Percentiles rank a stretch among this genome's conserved stretches.
Conservation (phyloP, 768 basidiomycete genomes). For the Hirschioporus abietinus region DNA sequence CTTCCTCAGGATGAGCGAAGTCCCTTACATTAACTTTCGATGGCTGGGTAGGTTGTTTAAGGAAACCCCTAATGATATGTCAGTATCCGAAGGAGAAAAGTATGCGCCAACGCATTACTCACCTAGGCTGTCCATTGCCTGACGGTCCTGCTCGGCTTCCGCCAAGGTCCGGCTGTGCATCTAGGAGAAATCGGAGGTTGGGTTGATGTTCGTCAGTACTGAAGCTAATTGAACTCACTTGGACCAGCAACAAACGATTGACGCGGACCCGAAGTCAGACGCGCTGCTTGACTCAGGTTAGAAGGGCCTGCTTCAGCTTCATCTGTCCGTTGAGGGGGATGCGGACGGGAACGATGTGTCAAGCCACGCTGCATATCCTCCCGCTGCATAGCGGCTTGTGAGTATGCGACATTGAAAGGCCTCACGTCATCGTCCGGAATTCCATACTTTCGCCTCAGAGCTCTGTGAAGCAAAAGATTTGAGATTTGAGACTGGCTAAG, state of each 20-base stretch:
- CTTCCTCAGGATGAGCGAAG: not conserved
- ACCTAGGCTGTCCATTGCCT: not conserved
- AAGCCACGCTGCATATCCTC: constrained; percentile 45
- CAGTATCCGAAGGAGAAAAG: not conserved
- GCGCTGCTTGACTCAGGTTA: not conserved
- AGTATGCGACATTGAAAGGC: constrained; percentile 83
- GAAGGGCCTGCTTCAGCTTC: not conserved
- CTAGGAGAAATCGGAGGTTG: not conserved
- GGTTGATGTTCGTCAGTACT: not conserved
- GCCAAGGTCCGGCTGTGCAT: not conserved
- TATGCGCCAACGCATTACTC: not conserved
- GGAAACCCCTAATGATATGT: not conserved
- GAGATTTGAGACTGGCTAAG: constrained; percentile 6
- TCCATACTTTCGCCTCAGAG: constrained; percentile 71
- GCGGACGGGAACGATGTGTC: not conserved
- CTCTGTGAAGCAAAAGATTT: constrained; percentile 32
- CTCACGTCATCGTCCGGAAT: constrained; percentile 80
- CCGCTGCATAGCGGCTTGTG: constrained; percentile 49
- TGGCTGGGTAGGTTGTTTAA: not conserved
- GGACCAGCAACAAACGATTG: not conserved
- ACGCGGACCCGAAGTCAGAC: not conserved
- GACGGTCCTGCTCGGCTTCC: not conserved
- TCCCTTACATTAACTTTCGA: not conserved
- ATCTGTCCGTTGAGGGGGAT: not conserved
- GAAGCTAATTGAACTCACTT: not conserved